Evolutionary conservation across 108 stramenopile genomes (phyloP).

Genomic region (Aureococcus anophagefferens): DNA sequence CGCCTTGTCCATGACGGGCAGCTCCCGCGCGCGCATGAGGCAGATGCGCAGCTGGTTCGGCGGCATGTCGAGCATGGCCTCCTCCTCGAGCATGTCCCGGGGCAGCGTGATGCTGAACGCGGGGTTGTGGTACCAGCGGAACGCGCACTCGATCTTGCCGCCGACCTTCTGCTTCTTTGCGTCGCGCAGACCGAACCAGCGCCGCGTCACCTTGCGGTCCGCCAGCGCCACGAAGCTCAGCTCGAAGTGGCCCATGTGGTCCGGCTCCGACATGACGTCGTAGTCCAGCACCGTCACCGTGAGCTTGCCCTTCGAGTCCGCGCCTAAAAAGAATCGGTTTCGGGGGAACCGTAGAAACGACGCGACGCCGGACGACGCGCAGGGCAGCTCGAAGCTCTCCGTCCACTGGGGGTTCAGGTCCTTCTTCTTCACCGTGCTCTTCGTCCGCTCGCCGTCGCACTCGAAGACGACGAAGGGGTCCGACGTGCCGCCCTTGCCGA

Average conservation of each 20-base stretch:
- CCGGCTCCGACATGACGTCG: background rate
- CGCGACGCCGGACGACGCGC: too few relatives aligned
- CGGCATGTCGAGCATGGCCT: background rate
- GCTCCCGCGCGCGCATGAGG: background rate
- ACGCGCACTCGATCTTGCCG: background rate
- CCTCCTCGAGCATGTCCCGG: background rate
- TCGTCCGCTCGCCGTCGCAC: background rate
- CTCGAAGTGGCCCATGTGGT: background rate
- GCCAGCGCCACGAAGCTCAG: background rate
- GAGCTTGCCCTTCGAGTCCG: background rate
- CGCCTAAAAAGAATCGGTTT: too few relatives aligned
- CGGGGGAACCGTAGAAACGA: too few relatives aligned
- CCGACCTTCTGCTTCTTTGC: too few relatives aligned
- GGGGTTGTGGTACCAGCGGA: background rate
- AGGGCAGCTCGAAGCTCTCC: background rate
- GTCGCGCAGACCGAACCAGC: too few relatives aligned
- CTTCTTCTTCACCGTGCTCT: conserved; percentile 4
- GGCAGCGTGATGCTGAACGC: background rate
- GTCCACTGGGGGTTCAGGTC: background rate
- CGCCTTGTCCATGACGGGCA: background rate
- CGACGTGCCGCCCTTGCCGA: background rate
- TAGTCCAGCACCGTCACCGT: background rate
- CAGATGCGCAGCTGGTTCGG: background rate
- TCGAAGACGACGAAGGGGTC: conserved; percentile 1
- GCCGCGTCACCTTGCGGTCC: too few relatives aligned